Percentiles rank a stretch among this genome's conserved stretches.
These are phyloP conservation scores for Stereocaulon alpinum DNA, from an alignment of 495 filamentous ascomycete species.

Conservation along the genomic window DNA sequence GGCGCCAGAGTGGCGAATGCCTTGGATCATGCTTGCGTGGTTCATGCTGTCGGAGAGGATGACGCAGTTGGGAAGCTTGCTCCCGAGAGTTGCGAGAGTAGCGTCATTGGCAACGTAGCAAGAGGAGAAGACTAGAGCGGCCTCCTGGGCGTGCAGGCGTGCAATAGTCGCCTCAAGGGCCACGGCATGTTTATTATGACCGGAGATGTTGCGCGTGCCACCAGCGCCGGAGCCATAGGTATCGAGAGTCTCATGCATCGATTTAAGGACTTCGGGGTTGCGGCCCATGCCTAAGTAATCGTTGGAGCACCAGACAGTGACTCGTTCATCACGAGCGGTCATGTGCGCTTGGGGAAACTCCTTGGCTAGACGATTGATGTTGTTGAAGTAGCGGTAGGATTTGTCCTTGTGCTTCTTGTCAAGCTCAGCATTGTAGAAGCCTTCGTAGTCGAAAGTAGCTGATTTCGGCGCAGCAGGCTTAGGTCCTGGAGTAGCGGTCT, in stretches of 20 bases:
- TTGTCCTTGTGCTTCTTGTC: constrained; percentile 99
- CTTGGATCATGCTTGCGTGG: constrained; percentile 98
- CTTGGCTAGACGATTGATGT: constrained; percentile 96
- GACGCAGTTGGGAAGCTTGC: constrained; percentile 91
- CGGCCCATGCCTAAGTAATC: constrained; percentile 97
- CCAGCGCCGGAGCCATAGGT: constrained; percentile 92
- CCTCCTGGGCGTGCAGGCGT: constrained; percentile 83
- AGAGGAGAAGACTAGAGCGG: constrained; percentile 86
- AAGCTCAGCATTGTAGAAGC: constrained; percentile 76
- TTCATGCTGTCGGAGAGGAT: constrained; percentile 92
- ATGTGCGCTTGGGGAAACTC: constrained; percentile 95
- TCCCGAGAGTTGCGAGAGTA: constrained; percentile 88
- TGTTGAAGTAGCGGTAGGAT: constrained; percentile 99
- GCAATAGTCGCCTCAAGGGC: constrained; percentile 74
- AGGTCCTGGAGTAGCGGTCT: constrained; percentile 29
- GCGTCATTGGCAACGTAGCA: constrained; percentile 99
- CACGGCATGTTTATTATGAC: constrained; percentile 92
- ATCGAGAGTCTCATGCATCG: constrained; percentile 92
- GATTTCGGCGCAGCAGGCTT: constrained; percentile 35
- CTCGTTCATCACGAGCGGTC: constrained; percentile 69
- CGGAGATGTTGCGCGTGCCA: constrained; percentile 94
- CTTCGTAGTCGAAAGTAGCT: constrained; percentile 76
- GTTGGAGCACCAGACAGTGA: constrained; percentile 98
- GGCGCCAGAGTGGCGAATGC: constrained; percentile 91
- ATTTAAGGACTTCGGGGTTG: constrained; percentile 73